A percentile compares a stretch with the other conserved stretches of the same genome.
Evolutionary conservation across 805 yeast species (phyloP).

Genomic region (Nematodospora valgi): DNA sequence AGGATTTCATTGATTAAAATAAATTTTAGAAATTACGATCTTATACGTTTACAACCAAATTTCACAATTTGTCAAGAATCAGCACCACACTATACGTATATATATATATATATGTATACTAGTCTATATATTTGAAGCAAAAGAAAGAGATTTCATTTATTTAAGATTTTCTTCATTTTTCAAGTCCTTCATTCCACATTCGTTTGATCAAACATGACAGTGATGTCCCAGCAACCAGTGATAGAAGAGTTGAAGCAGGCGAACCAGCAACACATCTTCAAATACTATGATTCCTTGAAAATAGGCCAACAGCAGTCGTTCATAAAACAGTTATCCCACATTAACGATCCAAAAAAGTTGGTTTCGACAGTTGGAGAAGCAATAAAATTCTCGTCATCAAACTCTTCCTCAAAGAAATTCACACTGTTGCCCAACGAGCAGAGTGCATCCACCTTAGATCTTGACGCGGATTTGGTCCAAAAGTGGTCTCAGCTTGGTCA

Average conservation of each 20-base stretch:
- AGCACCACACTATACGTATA: too few species aligned
- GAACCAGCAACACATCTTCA: constrained; percentile 52
- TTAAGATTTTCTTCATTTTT: too few species aligned
- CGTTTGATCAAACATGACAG: constrained; percentile 16
- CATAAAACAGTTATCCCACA: constrained; percentile 37
- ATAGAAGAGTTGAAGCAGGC: constrained; percentile 39
- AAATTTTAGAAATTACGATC: too few species aligned
- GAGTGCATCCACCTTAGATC: constrained; percentile 49
- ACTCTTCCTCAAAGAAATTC: constrained; percentile 23
- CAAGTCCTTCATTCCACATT: constrained; percentile 27
- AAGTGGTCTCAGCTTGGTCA: constrained; percentile 56
- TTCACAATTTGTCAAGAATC: too few species aligned
- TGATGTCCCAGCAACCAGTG: constrained; percentile 10
- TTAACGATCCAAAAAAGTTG: constrained; percentile 40
- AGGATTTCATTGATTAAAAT: too few species aligned
- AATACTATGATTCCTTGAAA: constrained; percentile 40
- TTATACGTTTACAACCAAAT: too few species aligned
- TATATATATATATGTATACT: too few species aligned
- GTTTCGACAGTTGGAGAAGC: constrained; percentile 46
- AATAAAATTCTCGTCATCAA: constrained; percentile 32
- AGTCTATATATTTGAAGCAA: too few species aligned
- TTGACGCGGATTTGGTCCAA: constrained; percentile 24
- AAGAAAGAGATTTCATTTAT: too few species aligned
- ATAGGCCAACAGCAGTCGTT: constrained; percentile 32
- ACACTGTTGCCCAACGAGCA: constrained; percentile 47